phyloP scores from a whole-genome alignment of 2,329 filamentous ascomycete genomes.

The Cordyceps cateniannulata region DNA sequence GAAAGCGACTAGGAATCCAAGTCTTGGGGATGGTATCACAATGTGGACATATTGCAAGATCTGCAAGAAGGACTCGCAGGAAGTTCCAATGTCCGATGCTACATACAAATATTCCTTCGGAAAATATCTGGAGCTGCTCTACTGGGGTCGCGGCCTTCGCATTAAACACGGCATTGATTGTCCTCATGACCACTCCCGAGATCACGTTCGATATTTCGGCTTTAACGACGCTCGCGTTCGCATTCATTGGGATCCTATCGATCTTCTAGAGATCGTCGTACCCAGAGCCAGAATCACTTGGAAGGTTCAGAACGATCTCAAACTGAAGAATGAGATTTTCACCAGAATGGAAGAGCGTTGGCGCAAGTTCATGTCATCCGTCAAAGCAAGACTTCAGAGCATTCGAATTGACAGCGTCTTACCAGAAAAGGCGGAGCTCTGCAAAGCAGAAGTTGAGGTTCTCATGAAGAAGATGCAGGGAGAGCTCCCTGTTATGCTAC shows the following conservation, averaged over 20 bases:
- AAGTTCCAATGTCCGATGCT: constrained; percentile 84
- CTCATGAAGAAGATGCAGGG: constrained; percentile 75
- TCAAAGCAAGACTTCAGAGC: constrained; percentile 73
- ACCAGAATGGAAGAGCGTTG: constrained; percentile 73
- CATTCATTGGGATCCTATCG: constrained; percentile 88
- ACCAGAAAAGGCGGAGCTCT: constrained; percentile 77
- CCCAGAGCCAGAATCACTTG: constrained; percentile 86
- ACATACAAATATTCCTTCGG: constrained; percentile 99
- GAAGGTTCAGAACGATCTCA: constrained; percentile 94
- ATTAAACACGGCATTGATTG: constrained; percentile 66
- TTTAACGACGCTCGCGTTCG: constrained; percentile 78
- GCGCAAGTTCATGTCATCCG: constrained; percentile 79
- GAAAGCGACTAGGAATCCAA: constrained; percentile 31
- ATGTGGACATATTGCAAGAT: constrained; percentile 98
- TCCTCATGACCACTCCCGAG: constrained; percentile 83
- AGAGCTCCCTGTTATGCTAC: constrained; percentile 67
- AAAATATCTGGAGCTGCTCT: constrained; percentile 95
- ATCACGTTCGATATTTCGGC: constrained; percentile 90
- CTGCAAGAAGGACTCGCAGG: constrained; percentile 83
- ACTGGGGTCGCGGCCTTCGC: constrained; percentile 83
- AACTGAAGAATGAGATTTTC: constrained; percentile 88
- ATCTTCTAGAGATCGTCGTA: constrained; percentile 89
- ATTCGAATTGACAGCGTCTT: constrained; percentile 90
- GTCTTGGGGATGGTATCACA: constrained; percentile 59
- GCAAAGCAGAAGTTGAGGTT: constrained; percentile 72